A percentile compares a stretch with the other conserved stretches of the same genome.
Evolutionary conservation across 768 basidiomycete species (phyloP).

Genomic region (Boletus barrowsii): DNA sequence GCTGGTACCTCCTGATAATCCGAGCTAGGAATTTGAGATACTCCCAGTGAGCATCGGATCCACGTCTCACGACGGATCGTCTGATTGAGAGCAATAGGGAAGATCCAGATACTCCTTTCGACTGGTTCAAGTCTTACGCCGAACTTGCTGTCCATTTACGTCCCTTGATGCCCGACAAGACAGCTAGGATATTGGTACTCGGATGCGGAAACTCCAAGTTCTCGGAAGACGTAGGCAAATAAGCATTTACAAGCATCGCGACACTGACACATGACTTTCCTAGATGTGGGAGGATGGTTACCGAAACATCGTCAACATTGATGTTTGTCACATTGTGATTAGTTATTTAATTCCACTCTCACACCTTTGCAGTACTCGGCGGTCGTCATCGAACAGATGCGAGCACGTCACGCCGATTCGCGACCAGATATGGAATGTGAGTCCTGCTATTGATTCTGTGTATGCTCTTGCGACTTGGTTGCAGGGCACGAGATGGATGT

Average conservation of each 20-base stretch:
- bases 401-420: slow-evolving; percentile 41
- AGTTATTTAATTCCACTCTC: not conserved
- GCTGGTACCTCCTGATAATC: not conserved
- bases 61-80: not conserved
- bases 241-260: not conserved
- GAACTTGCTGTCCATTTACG: slow-evolving; percentile 65
- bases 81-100: slow-evolving; percentile 42
- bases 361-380: slow-evolving; percentile 58
- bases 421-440: slow-evolving; percentile 73
- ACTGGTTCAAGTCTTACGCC: slow-evolving; percentile 84
- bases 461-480: not conserved
- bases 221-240: slow-evolving; percentile 60
- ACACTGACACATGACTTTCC: slow-evolving; percentile 3
- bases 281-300: slow-evolving; percentile 91
- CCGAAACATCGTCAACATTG: slow-evolving; percentile 72
- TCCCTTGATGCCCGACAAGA: slow-evolving; percentile 59
- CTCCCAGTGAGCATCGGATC: slow-evolving; percentile 44
- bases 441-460: slow-evolving; percentile 8
- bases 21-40: slow-evolving; percentile 64
- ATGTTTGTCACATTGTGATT: slow-evolving; percentile 44
- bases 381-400: slow-evolving; percentile 75
- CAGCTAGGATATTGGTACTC: slow-evolving; percentile 68
- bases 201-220: slow-evolving; percentile 83
- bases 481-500: slow-evolving; percentile 87
- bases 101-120: slow-evolving; percentile 57